Conservation (phyloP, 495 filamentous ascomycete genomes). For the Pseudomonodictys pantanalensis region DNA sequence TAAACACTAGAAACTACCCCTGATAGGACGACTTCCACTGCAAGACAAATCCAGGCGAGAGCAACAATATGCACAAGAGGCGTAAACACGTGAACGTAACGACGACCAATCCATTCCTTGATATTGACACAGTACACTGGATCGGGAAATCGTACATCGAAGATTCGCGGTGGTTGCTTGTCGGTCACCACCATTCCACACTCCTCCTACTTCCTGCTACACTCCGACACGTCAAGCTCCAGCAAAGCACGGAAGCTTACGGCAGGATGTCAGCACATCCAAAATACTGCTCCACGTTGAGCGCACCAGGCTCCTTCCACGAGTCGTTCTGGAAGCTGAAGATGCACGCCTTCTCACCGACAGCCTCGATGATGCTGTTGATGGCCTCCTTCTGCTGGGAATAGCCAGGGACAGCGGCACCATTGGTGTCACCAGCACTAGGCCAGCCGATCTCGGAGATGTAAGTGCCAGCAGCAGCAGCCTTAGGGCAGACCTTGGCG, state of each 20-base stretch:
- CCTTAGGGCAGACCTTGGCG: slow-evolving; percentile 58
- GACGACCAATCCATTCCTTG: not conserved
- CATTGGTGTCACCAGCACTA: slow-evolving; percentile 63
- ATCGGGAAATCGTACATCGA: not conserved
- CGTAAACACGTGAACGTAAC: not conserved
- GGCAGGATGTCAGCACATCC: slow-evolving; percentile 21
- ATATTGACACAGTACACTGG: not conserved
- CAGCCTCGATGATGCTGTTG: slow-evolving; percentile 55
- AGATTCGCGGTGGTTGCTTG: not conserved
- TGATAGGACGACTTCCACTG: no score
- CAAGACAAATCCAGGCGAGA: no score
- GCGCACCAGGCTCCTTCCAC: slow-evolving; percentile 74
- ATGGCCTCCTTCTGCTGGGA: slow-evolving; percentile 71
- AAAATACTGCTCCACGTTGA: slow-evolving; percentile 77
- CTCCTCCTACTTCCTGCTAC: no score
- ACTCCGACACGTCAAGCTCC: no score
- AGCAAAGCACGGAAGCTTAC: not conserved
- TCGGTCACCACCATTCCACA: no score
- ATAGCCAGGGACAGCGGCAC: slow-evolving; percentile 64
- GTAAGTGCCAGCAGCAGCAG: slow-evolving; percentile 53
- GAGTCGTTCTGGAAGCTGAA: slow-evolving; percentile 76
- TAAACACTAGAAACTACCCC: no score
- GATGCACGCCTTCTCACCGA: slow-evolving; percentile 62
- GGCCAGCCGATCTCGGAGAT: slow-evolving; percentile 95
- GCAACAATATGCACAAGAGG: not conserved